These are phyloP conservation scores for Rhododendron henanense DNA, from an alignment of 148 eudicot species.

Conservation along the genomic window DNA sequence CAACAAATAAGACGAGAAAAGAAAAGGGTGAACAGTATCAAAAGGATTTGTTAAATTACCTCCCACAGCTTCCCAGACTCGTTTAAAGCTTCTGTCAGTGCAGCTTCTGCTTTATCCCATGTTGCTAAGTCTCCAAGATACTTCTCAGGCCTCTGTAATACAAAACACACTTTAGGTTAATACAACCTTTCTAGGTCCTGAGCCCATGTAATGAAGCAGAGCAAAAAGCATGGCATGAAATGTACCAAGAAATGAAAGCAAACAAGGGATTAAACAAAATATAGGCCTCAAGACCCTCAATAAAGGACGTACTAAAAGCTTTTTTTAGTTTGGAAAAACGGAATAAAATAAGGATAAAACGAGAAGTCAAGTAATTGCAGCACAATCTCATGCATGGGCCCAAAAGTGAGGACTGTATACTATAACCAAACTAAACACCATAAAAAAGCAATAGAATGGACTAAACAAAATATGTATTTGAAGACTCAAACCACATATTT, in stretches of 20 bases:
- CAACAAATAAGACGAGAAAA: not conserved
- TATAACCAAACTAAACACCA: not conserved
- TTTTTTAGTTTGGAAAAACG: not conserved
- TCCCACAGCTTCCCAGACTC: conserved; percentile 94
- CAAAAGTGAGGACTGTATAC: not conserved
- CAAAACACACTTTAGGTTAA: not conserved
- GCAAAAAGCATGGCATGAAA: not conserved
- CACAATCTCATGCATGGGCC: not conserved
- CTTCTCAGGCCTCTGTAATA: conserved; percentile 84
- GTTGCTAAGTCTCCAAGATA: conserved; percentile 78
- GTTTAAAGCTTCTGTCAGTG: conserved; percentile 80
- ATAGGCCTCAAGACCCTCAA: not conserved
- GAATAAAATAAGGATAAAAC: not conserved
- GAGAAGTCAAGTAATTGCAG: not conserved
- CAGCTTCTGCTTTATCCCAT: conserved; percentile 93
- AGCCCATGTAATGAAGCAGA: not conserved
- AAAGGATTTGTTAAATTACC: conserved; percentile 33
- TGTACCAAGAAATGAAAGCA: not conserved
- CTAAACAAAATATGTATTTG: not conserved
- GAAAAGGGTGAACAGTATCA: not conserved
- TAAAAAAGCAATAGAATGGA: not conserved
- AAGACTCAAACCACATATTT: not conserved
- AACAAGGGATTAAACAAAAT: not conserved
- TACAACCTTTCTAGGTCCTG: not conserved
- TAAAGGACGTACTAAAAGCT: not conserved